Base-by-base conservation (phyloP, 1,284 basidiomycete genomes). In the Xerocomus amazonicus region DNA sequence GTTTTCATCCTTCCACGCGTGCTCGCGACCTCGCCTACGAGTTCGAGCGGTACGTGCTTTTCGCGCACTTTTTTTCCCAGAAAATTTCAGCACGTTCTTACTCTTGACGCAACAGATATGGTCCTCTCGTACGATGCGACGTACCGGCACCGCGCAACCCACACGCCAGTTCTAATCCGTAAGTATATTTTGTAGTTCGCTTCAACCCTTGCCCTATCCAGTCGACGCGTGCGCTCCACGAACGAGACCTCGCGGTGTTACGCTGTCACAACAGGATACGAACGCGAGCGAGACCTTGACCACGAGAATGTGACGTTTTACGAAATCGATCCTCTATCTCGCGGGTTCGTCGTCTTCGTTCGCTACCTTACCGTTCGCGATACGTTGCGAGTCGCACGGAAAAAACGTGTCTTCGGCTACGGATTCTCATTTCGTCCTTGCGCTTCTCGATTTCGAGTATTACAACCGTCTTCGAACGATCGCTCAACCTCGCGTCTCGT, bases 1-100 rank as follows among this genome's bases (percentile, higher is more conserved):
- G 90, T 37, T 92, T 92, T 66, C 82, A 87, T 60, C 80, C 84
- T 23, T 71, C 79, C 27, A 90, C 89, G 8, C 83, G 89, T 42
- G 90, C 90, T 10, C 77, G 83, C 48, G 90, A 92, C 64, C 79
- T 93, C 9, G 91, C 90, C 0, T 90, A 78, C 64, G 90, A 93
- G 69, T 93, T 93, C 60, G 90, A 93, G 77, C 77, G 87, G 86
- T 91, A 64, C 53, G 80, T 67, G 40, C 53, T 29, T 36, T 9
- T 29, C 10, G 27, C 12, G 16, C 32, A 31, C 33, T 37, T 46
- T 41, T 53, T 47, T 45, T 9, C 8, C 36, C 10, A 32, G 40
- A 43, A 29, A 38, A 47, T 52, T 48, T 13, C 16, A 51, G 8
- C 39, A 29, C 8, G 29, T 50, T 29, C 28, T 29, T 29, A 29